Conservation (phyloP, 2,329 filamentous ascomycete genomes). For the Claviceps citrina region DNA sequence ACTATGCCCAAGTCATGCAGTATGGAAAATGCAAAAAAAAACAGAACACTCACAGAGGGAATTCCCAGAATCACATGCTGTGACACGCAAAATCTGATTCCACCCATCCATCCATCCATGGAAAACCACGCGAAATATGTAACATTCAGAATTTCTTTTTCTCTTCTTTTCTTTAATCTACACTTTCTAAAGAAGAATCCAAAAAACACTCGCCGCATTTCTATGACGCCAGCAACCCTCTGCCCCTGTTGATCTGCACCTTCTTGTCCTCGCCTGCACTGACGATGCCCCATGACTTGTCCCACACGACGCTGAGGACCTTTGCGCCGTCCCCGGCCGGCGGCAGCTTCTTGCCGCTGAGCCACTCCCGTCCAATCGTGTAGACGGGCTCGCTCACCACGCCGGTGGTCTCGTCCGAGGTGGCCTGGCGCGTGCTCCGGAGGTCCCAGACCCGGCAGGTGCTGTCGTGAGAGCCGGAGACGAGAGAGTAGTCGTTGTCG, state of each 20-base stretch:
- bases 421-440: conserved; percentile 47
- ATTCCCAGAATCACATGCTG: no score
- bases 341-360: conserved; percentile 46
- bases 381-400: conserved; percentile 60
- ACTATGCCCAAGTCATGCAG: no score
- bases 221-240: conserved; percentile 30
- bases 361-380: conserved; percentile 59
- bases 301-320: conserved; percentile 81
- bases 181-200: no score
- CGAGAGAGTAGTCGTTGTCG: conserved; percentile 64
- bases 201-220: no score
- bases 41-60: no score
- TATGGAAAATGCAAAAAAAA: no score
- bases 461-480: conserved; percentile 81
- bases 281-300: conserved; percentile 72
- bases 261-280: conserved; percentile 86
- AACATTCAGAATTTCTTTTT: no score
- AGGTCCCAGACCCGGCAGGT: conserved; percentile 92
- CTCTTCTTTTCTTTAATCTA: no score
- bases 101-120: no score
- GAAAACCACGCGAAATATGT: no score
- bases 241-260: conserved; percentile 75
- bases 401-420: conserved; percentile 44
- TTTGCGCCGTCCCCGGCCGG: conserved; percentile 72
- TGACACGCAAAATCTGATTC: no score